Evolutionary conservation across 345 rosid species (phyloP).

Genomic region (Cardamine occulta): DNA sequence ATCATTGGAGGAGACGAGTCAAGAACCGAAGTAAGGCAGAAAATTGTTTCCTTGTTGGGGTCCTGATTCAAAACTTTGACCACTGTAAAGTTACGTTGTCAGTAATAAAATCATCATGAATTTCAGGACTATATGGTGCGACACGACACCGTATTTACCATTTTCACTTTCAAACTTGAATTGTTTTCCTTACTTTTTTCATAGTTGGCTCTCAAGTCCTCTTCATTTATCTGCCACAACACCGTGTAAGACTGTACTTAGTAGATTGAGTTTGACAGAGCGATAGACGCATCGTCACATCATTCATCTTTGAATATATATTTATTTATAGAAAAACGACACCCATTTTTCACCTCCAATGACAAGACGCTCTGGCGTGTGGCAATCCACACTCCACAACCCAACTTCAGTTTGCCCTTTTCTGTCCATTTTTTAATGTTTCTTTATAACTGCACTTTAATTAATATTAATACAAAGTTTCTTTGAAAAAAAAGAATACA

Average conservation of each 20-base stretch:
- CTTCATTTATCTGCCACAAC: conserved; percentile 21
- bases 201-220: conserved; percentile 26
- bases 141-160: conserved; percentile 31
- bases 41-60: conserved; percentile 37
- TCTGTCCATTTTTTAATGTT: background rate
- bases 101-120: conserved; percentile 34
- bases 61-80: conserved; percentile 36
- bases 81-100: conserved; percentile 27
- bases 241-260: conserved; percentile 25
- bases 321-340: conserved; percentile 14
- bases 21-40: conserved; percentile 20
- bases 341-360: conserved; percentile 32
- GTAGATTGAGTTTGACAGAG: conserved; percentile 37
- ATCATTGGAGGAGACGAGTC: conserved; percentile 19
- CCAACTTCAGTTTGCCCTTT: background rate
- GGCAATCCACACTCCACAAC: conserved; percentile 22
- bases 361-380: conserved; percentile 37
- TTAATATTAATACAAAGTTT: background rate
- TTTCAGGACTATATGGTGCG: conserved; percentile 34
- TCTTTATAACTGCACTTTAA: background rate
- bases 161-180: conserved; percentile 12
- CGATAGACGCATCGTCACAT: conserved; percentile 41
- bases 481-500: background rate
- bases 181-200: background rate
- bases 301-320: background rate